These are phyloP conservation scores for Fraxinus americana DNA, from an alignment of 257 asterid genomes.

Conservation along the genomic window DNA sequence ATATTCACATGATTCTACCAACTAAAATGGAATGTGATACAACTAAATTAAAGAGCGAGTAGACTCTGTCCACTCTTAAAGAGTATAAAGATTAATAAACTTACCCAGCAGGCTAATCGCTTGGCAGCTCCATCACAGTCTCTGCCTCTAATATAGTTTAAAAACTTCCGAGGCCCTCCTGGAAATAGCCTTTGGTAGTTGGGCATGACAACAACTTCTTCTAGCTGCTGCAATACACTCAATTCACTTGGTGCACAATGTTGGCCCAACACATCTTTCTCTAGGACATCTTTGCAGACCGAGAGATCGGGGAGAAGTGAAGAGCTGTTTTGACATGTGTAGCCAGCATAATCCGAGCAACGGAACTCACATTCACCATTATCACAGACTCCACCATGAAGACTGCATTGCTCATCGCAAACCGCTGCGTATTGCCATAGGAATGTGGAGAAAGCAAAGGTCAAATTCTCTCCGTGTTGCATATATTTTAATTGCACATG, in stretches of 20 bases:
- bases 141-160: conserved; percentile 80
- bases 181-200: conserved; percentile 94
- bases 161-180: conserved; percentile 89
- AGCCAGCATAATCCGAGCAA: conserved; percentile 98
- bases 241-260: conserved; percentile 96
- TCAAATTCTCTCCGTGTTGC: conserved; percentile 29
- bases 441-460: neutral
- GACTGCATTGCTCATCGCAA: conserved; percentile 98
- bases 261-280: conserved; percentile 68
- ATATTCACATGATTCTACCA: neutral
- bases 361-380: conserved; percentile 97
- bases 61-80: neutral
- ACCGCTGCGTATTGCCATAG: conserved; percentile 56
- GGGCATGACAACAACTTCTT: conserved; percentile 98
- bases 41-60: neutral
- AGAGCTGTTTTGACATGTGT: conserved; percentile 98
- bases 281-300: conserved; percentile 80
- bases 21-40: neutral
- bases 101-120: conserved; percentile 99
- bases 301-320: conserved; percentile 79
- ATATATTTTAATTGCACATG: neutral
- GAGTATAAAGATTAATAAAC: conserved; percentile 27
- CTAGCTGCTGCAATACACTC: conserved; percentile 89
- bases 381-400: conserved; percentile 98
- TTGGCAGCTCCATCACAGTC: conserved; percentile 98